A percentile compares a stretch with the other conserved stretches of the same genome.
Conservation (phyloP, 2,329 filamentous ascomycete genomes). For the Fusarium poae region DNA sequence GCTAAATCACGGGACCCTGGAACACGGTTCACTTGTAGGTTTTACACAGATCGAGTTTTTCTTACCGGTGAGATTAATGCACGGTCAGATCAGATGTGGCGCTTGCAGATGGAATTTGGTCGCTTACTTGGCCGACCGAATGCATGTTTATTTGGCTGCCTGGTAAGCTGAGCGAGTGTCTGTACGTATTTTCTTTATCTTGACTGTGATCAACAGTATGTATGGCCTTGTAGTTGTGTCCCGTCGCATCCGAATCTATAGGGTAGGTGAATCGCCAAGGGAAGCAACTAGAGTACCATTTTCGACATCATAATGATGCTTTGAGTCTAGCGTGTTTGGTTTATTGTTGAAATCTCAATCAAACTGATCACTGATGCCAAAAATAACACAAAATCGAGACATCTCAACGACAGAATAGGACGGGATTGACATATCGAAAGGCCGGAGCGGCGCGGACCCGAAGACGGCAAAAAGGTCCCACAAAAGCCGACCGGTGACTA, state of each 20-base stretch:
- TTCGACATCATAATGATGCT: conserved; percentile 1
- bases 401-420: conserved; percentile 9
- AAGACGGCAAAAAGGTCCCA: conserved; percentile 26
- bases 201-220: conserved; percentile 2
- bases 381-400: conserved; percentile 29
- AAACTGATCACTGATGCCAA: conserved; percentile 20
- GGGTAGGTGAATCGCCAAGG: conserved; percentile 19
- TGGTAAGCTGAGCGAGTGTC: neutral
- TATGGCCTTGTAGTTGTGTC: conserved; percentile 14
- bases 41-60: conserved; percentile 19
- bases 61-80: conserved; percentile 15
- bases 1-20: conserved; percentile 36
- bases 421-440: conserved; percentile 12
- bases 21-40: conserved; percentile 22
- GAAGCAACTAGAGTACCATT: neutral
- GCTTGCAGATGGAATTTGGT: neutral
- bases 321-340: neutral
- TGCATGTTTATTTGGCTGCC: neutral
- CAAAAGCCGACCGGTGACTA: conserved; percentile 24
- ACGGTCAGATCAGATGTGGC: conserved; percentile 11
- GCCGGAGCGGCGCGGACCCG: conserved; percentile 42
- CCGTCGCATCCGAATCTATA: conserved; percentile 12
- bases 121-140: neutral
- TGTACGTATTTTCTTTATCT: neutral
- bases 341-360: neutral